phyloP scores from a whole-genome alignment of 768 basidiomycete genomes.

The Auricularia auricula-judae region DNA sequence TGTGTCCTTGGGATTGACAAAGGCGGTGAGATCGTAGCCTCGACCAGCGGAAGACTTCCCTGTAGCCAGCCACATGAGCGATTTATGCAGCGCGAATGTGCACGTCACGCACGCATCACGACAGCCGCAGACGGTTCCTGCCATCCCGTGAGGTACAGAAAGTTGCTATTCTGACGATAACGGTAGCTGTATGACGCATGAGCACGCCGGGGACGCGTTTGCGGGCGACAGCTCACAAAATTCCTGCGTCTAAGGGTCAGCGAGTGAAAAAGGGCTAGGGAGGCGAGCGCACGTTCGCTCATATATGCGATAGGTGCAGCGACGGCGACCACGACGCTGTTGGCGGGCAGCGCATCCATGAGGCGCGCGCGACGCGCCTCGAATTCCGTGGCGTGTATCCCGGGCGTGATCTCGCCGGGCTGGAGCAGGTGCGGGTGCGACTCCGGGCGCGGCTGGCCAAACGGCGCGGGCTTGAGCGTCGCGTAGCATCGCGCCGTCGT shows the following conservation, averaged over 20 bases:
- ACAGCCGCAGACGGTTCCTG: constrained; percentile 87
- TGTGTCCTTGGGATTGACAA: constrained; percentile 63
- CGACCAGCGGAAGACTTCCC: constrained; percentile 60
- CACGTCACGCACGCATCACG: constrained; percentile 48
- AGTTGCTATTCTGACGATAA: constrained; percentile 84
- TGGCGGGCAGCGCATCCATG: constrained; percentile 64
- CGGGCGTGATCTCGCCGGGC: constrained; percentile 66
- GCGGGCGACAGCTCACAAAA: constrained; percentile 50
- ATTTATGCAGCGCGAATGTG: background rate
- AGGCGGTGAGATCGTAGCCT: constrained; percentile 83
- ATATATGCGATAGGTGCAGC: constrained; percentile 80
- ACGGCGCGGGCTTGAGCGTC: constrained; percentile 52
- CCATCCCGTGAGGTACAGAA: constrained; percentile 95
- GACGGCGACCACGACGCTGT: constrained; percentile 62
- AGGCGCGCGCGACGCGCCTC: constrained; percentile 54
- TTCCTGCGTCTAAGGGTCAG: constrained; percentile 32
- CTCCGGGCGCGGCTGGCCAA: constrained; percentile 65
- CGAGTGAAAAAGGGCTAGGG: constrained; percentile 1
- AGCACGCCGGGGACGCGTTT: constrained; percentile 6
- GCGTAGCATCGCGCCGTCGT: background rate
- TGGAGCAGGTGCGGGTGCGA: constrained; percentile 77
- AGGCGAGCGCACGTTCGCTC: constrained; percentile 52
- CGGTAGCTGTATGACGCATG: constrained; percentile 57
- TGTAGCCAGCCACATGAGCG: constrained; percentile 16
- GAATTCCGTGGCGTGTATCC: constrained; percentile 70